Evolutionary conservation across 805 yeast species (phyloP).

Genomic region (Wickerhamiella galacta): DNA sequence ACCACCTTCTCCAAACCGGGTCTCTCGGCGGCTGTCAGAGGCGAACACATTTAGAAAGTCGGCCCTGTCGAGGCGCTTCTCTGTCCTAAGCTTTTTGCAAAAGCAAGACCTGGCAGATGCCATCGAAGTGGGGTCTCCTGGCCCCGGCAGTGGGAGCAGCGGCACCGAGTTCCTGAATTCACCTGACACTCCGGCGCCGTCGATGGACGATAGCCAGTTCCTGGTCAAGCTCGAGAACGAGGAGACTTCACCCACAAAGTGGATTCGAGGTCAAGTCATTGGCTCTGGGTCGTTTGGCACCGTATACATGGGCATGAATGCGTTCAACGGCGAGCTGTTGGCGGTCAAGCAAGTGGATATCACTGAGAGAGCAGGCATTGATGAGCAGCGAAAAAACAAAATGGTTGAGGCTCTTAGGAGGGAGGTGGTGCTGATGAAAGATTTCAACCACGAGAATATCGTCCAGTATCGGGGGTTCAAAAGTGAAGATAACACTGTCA

Average conservation of each 20-base stretch:
- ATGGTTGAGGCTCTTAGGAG: conserved; percentile 16
- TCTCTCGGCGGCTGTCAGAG: background rate
- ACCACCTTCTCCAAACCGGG: conserved; percentile 7
- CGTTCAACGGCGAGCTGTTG: conserved; percentile 86
- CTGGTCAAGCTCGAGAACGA: conserved; percentile 24
- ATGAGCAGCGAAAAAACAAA: conserved; percentile 12
- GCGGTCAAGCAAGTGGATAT: conserved; percentile 89
- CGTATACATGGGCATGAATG: conserved; percentile 82
- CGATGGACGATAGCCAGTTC: conserved; percentile 27
- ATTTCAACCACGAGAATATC: conserved; percentile 76
- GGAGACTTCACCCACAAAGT: conserved; percentile 48
- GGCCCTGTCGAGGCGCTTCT: conserved; percentile 1
- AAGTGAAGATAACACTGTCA: conserved; percentile 49
- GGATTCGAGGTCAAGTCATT: conserved; percentile 86
- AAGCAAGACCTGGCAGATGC: background rate
- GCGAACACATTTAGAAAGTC: background rate
- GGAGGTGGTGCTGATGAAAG: conserved; percentile 45
- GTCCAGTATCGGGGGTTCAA: conserved; percentile 86
- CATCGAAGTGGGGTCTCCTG: conserved; percentile 13
- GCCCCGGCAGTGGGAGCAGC: too few relatives aligned
- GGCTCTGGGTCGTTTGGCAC: conserved; percentile 94
- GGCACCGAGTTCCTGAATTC: too few relatives aligned
- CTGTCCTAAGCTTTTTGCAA: too few relatives aligned
- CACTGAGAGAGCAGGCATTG: conserved; percentile 26
- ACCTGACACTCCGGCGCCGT: too few relatives aligned